These are phyloP conservation scores for Dendrocalamus latiflorus DNA, from an alignment of 202 grass and related monocot genomes.

Conservation along the genomic window DNA sequence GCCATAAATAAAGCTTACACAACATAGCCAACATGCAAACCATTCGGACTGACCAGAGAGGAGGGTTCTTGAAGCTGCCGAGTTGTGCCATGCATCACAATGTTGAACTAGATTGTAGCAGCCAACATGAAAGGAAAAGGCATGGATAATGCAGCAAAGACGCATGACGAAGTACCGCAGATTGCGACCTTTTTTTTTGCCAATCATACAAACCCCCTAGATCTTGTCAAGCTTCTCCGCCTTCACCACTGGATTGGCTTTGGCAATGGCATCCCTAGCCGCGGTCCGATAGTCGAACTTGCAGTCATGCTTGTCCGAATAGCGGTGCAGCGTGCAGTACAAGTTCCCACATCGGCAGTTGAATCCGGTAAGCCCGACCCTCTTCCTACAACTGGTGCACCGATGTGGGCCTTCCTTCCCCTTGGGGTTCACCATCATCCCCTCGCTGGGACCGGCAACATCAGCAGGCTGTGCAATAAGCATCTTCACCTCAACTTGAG, in stretches of 20 bases:
- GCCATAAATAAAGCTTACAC: slow-evolving; percentile 52
- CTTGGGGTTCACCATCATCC: slow-evolving; percentile 18
- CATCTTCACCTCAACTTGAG: slow-evolving; percentile 18
- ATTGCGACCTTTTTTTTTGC: background rate
- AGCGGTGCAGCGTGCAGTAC: slow-evolving; percentile 61
- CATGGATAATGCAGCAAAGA: slow-evolving; percentile 26
- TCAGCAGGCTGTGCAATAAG: slow-evolving; percentile 3
- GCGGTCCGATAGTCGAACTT: slow-evolving; percentile 72
- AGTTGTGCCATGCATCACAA: slow-evolving; percentile 23
- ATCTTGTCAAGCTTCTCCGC: slow-evolving; percentile 92
- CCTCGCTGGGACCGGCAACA: slow-evolving; percentile 29
- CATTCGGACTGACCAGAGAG: slow-evolving; percentile 31
- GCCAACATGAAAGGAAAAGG: slow-evolving; percentile 45
- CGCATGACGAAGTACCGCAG: background rate
- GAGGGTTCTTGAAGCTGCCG: slow-evolving; percentile 30
- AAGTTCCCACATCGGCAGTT: slow-evolving; percentile 74
- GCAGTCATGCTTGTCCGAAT: slow-evolving; percentile 80
- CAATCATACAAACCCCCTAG: slow-evolving; percentile 19
- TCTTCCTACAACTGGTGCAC: slow-evolving; percentile 64
- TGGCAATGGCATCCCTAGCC: slow-evolving; percentile 76
- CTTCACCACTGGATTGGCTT: slow-evolving; percentile 86
- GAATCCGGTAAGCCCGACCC: slow-evolving; percentile 77
- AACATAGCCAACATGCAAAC: slow-evolving; percentile 54
- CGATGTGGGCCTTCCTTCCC: slow-evolving; percentile 49
- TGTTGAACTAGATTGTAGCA: slow-evolving; percentile 38